Percentiles rank a stretch among this genome's conserved stretches.
Evolutionary conservation across 371 early-diverging fungal species (phyloP).

Genomic region (Mortierella sp.): DNA sequence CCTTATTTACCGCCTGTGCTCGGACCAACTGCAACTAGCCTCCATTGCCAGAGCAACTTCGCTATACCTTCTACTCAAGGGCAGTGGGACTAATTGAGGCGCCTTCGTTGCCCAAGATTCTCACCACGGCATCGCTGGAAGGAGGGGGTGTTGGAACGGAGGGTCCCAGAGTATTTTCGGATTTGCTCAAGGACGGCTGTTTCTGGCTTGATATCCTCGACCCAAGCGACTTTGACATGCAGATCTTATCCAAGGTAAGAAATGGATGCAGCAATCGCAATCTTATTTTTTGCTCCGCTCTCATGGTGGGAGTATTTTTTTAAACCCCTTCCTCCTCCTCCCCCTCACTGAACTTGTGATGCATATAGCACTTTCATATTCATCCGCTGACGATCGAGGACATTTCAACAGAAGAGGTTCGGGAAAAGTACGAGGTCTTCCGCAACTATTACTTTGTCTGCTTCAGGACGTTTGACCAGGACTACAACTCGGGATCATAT

Average conservation of each 20-base stretch:
- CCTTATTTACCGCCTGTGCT: background rate
- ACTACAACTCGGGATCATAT: conserved; percentile 74
- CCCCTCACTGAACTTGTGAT: too few species aligned
- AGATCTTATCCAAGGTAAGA: conserved; percentile 62
- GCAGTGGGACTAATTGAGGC: conserved; percentile 45
- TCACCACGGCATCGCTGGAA: conserved; percentile 22
- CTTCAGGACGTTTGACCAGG: conserved; percentile 83
- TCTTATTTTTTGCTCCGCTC: background rate
- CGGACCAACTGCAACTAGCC: conserved; percentile 21
- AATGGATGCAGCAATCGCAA: background rate
- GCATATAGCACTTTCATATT: conserved; percentile 71
- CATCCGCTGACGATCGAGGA: conserved; percentile 95
- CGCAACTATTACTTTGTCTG: conserved; percentile 92
- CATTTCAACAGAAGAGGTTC: conserved; percentile 88
- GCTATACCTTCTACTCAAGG: conserved; percentile 46
- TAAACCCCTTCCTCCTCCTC: too few species aligned
- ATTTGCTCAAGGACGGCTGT: conserved; percentile 64
- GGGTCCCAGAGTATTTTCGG: conserved; percentile 39
- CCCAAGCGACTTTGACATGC: conserved; percentile 85
- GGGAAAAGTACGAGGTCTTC: conserved; percentile 95
- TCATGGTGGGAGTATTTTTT: background rate
- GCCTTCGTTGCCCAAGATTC: conserved; percentile 28
- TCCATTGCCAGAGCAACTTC: conserved; percentile 29
- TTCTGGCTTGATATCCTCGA: conserved; percentile 90
- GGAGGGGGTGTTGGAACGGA: conserved; percentile 10